phyloP scores from a whole-genome alignment of 1,284 basidiomycete species.

The Coniferiporia weirii region DNA sequence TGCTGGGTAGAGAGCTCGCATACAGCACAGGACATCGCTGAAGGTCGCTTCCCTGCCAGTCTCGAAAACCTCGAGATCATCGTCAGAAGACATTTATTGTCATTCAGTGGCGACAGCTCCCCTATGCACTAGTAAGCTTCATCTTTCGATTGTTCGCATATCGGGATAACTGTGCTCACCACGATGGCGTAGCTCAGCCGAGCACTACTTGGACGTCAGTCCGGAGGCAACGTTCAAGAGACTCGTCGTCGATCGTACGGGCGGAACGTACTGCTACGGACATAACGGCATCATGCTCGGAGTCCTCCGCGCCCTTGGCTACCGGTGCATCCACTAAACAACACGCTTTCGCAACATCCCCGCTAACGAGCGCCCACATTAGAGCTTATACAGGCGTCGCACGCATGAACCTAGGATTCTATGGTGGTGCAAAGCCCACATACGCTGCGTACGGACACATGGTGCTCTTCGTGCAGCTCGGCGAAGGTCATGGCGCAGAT shows the following conservation, averaged over 20 bases:
- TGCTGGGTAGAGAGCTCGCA: constrained; percentile 1
- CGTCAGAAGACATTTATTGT: constrained; percentile 15
- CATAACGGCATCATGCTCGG: constrained; percentile 20
- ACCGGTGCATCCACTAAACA: constrained; percentile 8
- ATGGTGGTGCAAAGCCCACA: not conserved
- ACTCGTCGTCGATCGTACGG: constrained; percentile 11
- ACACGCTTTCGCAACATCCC: not conserved
- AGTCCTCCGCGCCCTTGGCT: constrained; percentile 20
- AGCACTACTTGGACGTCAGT: constrained; percentile 17
- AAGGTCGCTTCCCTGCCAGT: constrained; percentile 9
- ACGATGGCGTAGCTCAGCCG: constrained; percentile 7
- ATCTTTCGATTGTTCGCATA: not conserved
- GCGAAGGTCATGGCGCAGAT: constrained; percentile 1
- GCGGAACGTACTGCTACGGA: constrained; percentile 21
- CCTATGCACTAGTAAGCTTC: constrained; percentile 20
- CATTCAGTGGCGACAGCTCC: constrained; percentile 20
- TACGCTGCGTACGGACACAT: constrained; percentile 17
- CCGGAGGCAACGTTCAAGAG: constrained; percentile 20
- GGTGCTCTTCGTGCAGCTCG: constrained; percentile 19
- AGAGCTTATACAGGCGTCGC: constrained; percentile 10
- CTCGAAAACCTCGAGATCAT: constrained; percentile 15
- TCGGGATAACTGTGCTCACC: no score
- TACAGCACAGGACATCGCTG: constrained; percentile 5
- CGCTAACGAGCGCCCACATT: not conserved
- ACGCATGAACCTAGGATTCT: constrained; percentile 11